Evolutionary conservation across 768 basidiomycete genomes (phyloP).

Genomic region (Dendrothele bispora): DNA sequence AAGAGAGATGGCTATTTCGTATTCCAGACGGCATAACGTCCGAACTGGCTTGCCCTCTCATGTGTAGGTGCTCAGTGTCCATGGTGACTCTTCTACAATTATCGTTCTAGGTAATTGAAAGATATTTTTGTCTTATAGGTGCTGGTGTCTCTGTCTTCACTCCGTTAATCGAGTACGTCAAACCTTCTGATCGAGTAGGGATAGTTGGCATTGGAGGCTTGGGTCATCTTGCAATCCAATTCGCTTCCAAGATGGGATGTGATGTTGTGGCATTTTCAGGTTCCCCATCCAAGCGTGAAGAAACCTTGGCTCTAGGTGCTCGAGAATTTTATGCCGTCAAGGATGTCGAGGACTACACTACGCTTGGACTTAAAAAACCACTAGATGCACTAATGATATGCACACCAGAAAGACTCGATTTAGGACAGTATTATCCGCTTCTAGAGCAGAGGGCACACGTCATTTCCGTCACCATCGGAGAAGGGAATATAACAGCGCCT

Average conservation of each 20-base stretch:
- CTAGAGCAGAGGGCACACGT: slow-evolving; percentile 22
- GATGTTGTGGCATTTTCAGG: slow-evolving; percentile 35
- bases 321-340: slow-evolving; percentile 33
- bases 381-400: slow-evolving; percentile 32
- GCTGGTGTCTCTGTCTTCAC: slow-evolving; percentile 34
- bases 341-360: slow-evolving; percentile 14
- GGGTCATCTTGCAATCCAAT: slow-evolving; percentile 37
- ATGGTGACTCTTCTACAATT: too few species aligned
- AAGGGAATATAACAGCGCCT: slow-evolving; percentile 20
- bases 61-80: slow-evolving; percentile 28
- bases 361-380: slow-evolving; percentile 24
- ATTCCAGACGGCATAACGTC: slow-evolving; percentile 30
- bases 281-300: slow-evolving; percentile 30
- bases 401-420: slow-evolving; percentile 15
- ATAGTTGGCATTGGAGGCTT: slow-evolving; percentile 35
- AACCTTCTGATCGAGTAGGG: slow-evolving; percentile 30
- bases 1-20: slow-evolving; percentile 31
- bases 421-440: slow-evolving; percentile 23
- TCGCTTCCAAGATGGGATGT: slow-evolving; percentile 38
- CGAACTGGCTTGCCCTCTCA: slow-evolving; percentile 31
- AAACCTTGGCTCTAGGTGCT: slow-evolving; percentile 32
- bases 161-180: slow-evolving; percentile 20
- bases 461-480: slow-evolving; percentile 24
- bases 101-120: too few species aligned
- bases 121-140: slow-evolving; percentile 1